phyloP scores from a whole-genome alignment of 1,284 basidiomycete genomes.

The Rhodotorula sp. region DNA sequence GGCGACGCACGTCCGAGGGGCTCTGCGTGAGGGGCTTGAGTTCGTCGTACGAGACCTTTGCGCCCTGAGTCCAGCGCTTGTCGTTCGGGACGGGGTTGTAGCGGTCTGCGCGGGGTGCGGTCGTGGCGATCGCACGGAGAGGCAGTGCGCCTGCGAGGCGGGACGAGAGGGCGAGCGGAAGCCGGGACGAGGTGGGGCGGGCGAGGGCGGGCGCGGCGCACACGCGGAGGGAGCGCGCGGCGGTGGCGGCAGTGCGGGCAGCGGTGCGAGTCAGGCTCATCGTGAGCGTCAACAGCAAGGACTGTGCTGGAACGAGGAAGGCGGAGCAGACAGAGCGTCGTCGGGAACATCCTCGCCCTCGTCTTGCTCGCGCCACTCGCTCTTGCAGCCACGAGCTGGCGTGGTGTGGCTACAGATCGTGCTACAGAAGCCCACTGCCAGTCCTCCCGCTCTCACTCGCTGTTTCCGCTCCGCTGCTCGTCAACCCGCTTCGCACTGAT shows the following conservation, averaged over 20 bases:
- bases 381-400: too few species aligned
- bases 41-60: constrained; percentile 71
- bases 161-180: not conserved
- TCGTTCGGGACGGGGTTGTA: constrained; percentile 11
- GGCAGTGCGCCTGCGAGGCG: not conserved
- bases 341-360: too few species aligned
- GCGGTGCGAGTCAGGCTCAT: not conserved
- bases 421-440: too few species aligned
- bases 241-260: not conserved
- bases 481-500: too few species aligned
- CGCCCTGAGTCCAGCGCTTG: constrained; percentile 18
- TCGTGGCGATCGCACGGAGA: not conserved
- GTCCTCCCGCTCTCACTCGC: too few species aligned
- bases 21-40: constrained; percentile 78
- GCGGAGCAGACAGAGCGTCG: too few species aligned
- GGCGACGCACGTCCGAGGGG: constrained; percentile 68
- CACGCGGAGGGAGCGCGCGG: not conserved
- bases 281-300: too few species aligned
- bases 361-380: too few species aligned
- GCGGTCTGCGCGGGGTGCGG: not conserved
- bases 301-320: too few species aligned
- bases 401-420: too few species aligned
- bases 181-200: not conserved
- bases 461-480: too few species aligned
- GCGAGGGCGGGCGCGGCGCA: not conserved